Conservation (phyloP, 805 yeast species). For the Nakazawaea ishiwadae region DNA sequence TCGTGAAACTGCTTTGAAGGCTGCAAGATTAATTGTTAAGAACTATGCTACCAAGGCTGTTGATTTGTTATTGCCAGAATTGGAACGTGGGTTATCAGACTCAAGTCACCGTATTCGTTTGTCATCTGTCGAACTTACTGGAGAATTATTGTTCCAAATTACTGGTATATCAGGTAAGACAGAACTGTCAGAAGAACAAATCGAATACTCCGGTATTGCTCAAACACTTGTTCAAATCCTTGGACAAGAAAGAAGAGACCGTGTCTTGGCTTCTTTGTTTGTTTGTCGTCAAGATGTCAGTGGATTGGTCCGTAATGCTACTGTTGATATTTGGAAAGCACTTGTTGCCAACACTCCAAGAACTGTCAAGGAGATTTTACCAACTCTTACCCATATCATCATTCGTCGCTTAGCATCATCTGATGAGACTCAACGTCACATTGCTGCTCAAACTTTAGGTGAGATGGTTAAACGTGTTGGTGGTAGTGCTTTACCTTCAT, state of each 20-base stretch:
- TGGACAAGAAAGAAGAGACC: constrained; percentile 86
- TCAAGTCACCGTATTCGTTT: constrained; percentile 80
- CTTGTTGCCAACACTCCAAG: constrained; percentile 94
- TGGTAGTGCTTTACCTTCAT: constrained; percentile 73
- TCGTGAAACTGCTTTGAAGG: constrained; percentile 83
- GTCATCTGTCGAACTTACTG: constrained; percentile 91
- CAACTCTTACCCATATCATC: constrained; percentile 73
- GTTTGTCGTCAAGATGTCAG: constrained; percentile 92
- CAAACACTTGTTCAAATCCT: constrained; percentile 68
- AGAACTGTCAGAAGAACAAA: constrained; percentile 56
- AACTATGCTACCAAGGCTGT: constrained; percentile 92
- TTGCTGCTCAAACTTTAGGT: constrained; percentile 91
- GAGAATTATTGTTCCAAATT: constrained; percentile 90
- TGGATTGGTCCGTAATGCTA: constrained; percentile 80
- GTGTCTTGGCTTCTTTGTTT: constrained; percentile 79
- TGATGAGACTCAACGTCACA: constrained; percentile 72
- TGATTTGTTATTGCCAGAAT: constrained; percentile 88
- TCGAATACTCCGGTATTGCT: constrained; percentile 42
- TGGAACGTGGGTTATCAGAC: constrained; percentile 85
- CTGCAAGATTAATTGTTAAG: constrained; percentile 87
- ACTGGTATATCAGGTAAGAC: constrained; percentile 82
- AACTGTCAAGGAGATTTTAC: constrained; percentile 87
- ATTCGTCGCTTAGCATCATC: constrained; percentile 81
- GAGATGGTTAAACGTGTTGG: constrained; percentile 95
- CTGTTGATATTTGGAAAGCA: constrained; percentile 95